These are phyloP conservation scores for Fusarium chlamydosporum DNA, from an alignment of 2,329 filamentous ascomycete genomes.

Conservation along the genomic window DNA sequence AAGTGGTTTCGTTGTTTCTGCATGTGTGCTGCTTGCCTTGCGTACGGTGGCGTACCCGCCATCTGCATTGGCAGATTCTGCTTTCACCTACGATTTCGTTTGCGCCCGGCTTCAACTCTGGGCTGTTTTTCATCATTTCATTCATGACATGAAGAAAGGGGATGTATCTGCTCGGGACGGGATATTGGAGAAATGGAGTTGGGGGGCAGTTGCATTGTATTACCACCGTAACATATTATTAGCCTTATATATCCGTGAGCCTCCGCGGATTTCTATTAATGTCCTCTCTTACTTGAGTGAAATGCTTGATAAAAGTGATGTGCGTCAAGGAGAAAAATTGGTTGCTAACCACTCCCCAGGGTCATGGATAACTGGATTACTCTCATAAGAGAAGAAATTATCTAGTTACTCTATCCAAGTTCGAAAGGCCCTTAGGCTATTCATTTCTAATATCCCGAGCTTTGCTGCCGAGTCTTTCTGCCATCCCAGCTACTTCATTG, in stretches of 20 bases:
- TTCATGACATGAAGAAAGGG: conserved; percentile 43
- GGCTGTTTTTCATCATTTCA: conserved; percentile 30
- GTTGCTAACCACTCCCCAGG: no score
- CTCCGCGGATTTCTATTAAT: conserved; percentile 10
- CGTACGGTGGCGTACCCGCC: conserved; percentile 6
- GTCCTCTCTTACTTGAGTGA: not conserved
- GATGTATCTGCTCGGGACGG: conserved; percentile 36
- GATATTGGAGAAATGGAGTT: conserved; percentile 42
- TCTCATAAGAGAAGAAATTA: no score
- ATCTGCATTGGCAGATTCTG: conserved; percentile 16
- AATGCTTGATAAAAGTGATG: not conserved
- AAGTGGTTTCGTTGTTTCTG: conserved; percentile 45
- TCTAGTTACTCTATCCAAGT: no score
- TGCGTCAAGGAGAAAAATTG: not conserved
- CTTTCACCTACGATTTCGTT: conserved; percentile 26
- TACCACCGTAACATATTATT: conserved; percentile 34
- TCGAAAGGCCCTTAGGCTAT: no score
- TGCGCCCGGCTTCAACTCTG: conserved; percentile 29
- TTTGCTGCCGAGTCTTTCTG: no score
- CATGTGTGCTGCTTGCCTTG: conserved; percentile 36
- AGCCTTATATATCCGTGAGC: conserved; percentile 22
- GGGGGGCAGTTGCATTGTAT: conserved; percentile 37
- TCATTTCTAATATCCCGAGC: no score
- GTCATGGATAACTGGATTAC: no score
- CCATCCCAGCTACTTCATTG: no score